These are phyloP conservation scores for Fusarium cyanostomum DNA, from an alignment of 2,329 filamentous ascomycete genomes.

Conservation along the genomic window DNA sequence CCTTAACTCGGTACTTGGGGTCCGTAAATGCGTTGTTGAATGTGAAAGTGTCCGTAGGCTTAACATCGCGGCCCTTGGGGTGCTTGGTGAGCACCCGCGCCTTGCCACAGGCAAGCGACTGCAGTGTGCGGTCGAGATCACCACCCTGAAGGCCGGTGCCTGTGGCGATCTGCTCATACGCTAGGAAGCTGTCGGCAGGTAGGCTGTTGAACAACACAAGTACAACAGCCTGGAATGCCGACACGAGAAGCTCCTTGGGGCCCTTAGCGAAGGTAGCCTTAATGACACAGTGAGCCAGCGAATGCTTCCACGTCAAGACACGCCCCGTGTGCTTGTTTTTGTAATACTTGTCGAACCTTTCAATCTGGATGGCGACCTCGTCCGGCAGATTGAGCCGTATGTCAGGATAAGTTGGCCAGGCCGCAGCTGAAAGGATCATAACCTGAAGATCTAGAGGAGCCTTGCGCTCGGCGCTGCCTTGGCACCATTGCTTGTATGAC, in stretches of 20 bases:
- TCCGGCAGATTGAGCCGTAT: constrained; percentile 75
- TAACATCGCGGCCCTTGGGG: constrained; percentile 85
- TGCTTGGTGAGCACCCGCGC: constrained; percentile 84
- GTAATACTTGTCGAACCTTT: constrained; percentile 87
- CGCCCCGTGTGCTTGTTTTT: constrained; percentile 88
- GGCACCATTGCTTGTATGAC: constrained; percentile 78
- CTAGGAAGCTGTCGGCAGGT: constrained; percentile 66
- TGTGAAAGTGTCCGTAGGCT: constrained; percentile 80
- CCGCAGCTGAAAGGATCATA: constrained; percentile 87
- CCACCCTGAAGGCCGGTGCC: constrained; percentile 78
- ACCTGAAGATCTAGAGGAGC: constrained; percentile 74
- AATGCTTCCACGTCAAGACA: constrained; percentile 90
- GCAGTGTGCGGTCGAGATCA: constrained; percentile 89
- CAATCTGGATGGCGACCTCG: constrained; percentile 78
- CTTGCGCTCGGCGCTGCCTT: constrained; percentile 59
- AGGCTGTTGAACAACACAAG: constrained; percentile 88
- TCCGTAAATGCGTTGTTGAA: constrained; percentile 83
- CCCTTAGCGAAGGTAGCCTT: constrained; percentile 83
- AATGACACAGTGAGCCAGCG: constrained; percentile 89
- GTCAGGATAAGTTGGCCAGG: constrained; percentile 93
- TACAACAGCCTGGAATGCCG: constrained; percentile 90
- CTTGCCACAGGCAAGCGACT: constrained; percentile 93
- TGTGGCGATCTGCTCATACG: constrained; percentile 78
- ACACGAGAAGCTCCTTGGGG: constrained; percentile 87
- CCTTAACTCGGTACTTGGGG: constrained; percentile 90